A percentile compares a stretch with the other conserved stretches of the same genome.
Conservation (phyloP, 139 green algal species). For the Tetratostichococcus sp. region DNA sequence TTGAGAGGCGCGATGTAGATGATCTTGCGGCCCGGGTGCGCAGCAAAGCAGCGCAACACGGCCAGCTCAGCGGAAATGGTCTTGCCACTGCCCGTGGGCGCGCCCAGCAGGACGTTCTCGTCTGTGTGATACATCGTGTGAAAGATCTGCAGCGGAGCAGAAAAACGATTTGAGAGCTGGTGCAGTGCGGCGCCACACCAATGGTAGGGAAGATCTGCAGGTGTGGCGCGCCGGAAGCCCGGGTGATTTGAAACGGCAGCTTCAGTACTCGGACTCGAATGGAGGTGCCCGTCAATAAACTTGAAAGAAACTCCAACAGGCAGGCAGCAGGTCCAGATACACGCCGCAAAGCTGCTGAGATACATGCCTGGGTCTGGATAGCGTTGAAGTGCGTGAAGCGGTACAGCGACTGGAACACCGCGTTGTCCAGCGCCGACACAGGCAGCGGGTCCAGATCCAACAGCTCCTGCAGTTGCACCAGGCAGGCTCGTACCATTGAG, state of each 20-base stretch:
- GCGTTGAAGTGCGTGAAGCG: conserved; percentile 97
- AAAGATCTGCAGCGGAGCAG: conserved; percentile 71
- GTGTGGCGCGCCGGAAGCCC: no score
- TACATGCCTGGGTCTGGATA: conserved; percentile 87
- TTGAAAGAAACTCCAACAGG: no score
- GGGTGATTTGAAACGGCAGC: no score
- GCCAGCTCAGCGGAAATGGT: conserved; percentile 91
- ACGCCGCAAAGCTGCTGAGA: no score
- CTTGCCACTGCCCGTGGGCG: conserved; percentile 91
- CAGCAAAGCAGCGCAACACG: conserved; percentile 81
- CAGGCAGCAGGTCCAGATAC: no score
- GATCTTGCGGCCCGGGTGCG: conserved; percentile 68
- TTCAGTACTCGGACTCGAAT: no score
- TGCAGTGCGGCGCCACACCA: neutral
- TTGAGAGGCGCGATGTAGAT: conserved; percentile 98
- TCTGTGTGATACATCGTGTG: conserved; percentile 96
- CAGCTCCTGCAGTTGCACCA: conserved; percentile 59
- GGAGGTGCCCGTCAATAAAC: no score
- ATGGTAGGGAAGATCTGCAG: no score
- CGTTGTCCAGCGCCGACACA: conserved; percentile 69
- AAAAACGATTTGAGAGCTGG: neutral
- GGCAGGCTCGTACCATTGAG: conserved; percentile 16
- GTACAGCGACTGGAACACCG: conserved; percentile 75
- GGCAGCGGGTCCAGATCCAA: conserved; percentile 93
- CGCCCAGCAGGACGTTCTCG: conserved; percentile 91